Evolutionary conservation across 192 early-diverging fungal species (phyloP), one percentile per base, ranked within the genome.

Genomic region (Mortierella antarctica): DNA sequence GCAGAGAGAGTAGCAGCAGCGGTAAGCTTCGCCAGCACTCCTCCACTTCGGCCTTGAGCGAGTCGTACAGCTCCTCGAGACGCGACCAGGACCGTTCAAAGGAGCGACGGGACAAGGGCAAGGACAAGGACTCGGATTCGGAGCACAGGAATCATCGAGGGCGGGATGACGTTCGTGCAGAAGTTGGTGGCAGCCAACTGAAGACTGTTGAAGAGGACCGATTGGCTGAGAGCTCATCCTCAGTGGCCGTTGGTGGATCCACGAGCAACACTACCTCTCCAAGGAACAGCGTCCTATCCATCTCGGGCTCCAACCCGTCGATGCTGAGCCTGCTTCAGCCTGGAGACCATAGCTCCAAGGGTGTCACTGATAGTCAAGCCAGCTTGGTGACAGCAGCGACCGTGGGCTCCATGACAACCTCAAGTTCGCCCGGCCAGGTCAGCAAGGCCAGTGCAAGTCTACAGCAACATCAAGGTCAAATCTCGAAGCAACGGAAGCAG

Each of bases 1-100:
- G 62, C n/a, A n/a, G 74, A 18, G 74, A 74, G 40, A 58, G 73
- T 41, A 69, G 61, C 23, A 67, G 57, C 42, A 62, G 69, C 39
- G 46, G 69, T n/a, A 79, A 79, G 23, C 50, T 79, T 51, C 76
- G 76, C 10, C 76, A 79, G 11, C 76, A 71, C 50, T 57, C 76
- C 3, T 79, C 76, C 11, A 67, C 76, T 2, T 71, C 69, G 5
- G 76, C 67, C 6, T 40, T 79, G 23, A 64, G 48, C 17, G 76
- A 79, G 41, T 71, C 69, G 17, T 71, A 67, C 0, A 65, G 57
- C 53, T 79, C 76, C 12, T 78, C 67, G 13, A 69, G 62, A 49
- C 74, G 67, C 23, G 74, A 76, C 18, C 21, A 57, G 3, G 74
- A 76, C 4, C 61, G 51, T 39, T 17, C 50, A n/a, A 48, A 58